Evolutionary conservation across 331 rosid genomes (phyloP).

Genomic region (Rosa hybrid): DNA sequence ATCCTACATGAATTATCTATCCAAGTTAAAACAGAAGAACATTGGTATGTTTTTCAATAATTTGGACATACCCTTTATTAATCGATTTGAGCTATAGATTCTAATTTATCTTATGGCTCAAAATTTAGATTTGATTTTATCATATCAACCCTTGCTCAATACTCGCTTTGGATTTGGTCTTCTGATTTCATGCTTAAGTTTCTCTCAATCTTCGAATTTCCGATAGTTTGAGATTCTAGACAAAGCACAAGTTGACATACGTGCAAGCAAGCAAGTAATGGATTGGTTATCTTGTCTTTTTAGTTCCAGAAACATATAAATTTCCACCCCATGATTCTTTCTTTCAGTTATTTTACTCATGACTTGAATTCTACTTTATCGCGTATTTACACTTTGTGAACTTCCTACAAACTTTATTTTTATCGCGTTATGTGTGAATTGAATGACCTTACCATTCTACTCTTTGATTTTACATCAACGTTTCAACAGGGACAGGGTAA

Average conservation of each 20-base stretch:
- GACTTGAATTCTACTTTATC: slow-evolving; percentile 14
- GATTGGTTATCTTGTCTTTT: background rate
- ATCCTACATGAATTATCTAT: background rate
- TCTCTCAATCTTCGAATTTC: background rate
- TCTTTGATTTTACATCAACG: slow-evolving; percentile 8
- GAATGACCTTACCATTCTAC: background rate
- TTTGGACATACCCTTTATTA: background rate
- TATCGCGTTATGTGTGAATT: background rate
- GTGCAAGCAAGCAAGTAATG: background rate
- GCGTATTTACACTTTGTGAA: background rate
- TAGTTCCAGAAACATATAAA: background rate
- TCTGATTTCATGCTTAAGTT: background rate
- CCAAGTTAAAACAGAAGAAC: background rate
- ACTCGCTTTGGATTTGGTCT: background rate
- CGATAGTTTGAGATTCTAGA: slow-evolving; percentile 2
- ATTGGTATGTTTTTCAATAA: background rate
- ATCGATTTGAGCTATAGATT: background rate
- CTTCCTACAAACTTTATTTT: background rate
- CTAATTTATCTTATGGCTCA: too few relatives aligned
- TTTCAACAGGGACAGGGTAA: slow-evolving; percentile 3
- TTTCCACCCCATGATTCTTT: slow-evolving; percentile 10
- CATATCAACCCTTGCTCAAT: background rate
- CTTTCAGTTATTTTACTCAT: slow-evolving; percentile 5
- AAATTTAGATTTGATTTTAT: background rate
- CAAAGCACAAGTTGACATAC: background rate